phyloP scores from a whole-genome alignment of 2,329 filamentous ascomycete genomes.

The Nemania sp. region DNA sequence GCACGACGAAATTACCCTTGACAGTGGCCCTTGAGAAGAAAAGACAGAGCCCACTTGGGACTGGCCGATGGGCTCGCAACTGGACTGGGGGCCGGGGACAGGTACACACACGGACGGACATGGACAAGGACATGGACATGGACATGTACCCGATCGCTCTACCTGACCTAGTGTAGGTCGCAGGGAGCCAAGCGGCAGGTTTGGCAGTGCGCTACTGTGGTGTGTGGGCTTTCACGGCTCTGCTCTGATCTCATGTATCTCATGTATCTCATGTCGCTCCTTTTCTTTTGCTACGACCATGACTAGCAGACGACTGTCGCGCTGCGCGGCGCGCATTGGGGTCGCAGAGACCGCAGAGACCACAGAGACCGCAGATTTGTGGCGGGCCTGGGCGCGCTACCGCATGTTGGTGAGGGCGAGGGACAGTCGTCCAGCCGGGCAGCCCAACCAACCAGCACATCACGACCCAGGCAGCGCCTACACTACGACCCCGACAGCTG shows the following conservation, averaged over 20 bases:
- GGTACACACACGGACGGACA: slow-evolving; percentile 17
- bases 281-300: slow-evolving; percentile 26
- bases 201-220: slow-evolving; percentile 11
- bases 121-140: too few relatives aligned
- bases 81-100: slow-evolving; percentile 30
- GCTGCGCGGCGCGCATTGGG: slow-evolving; percentile 20
- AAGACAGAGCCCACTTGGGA: slow-evolving; percentile 36
- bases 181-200: not conserved
- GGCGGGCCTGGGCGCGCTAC: slow-evolving; percentile 31
- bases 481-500: slow-evolving; percentile 26
- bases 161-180: not conserved
- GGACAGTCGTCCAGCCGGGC: slow-evolving; percentile 14
- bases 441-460: slow-evolving; percentile 25
- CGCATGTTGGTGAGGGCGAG: slow-evolving; percentile 21
- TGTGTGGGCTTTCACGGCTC: slow-evolving; percentile 17
- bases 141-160: slow-evolving; percentile 18
- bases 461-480: slow-evolving; percentile 14
- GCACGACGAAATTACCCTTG: slow-evolving; percentile 29
- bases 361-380: slow-evolving; percentile 26
- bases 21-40: slow-evolving; percentile 26
- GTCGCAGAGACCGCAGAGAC: slow-evolving; percentile 25
- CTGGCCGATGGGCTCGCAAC: slow-evolving; percentile 37
- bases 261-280: slow-evolving; percentile 26
- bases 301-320: slow-evolving; percentile 21
- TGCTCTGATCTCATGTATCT: too few relatives aligned